A percentile compares a stretch with the other conserved stretches of the same genome.
Evolutionary conservation across 192 early-diverging fungal genomes (phyloP).

Genomic region (Diversispora eburnea): DNA sequence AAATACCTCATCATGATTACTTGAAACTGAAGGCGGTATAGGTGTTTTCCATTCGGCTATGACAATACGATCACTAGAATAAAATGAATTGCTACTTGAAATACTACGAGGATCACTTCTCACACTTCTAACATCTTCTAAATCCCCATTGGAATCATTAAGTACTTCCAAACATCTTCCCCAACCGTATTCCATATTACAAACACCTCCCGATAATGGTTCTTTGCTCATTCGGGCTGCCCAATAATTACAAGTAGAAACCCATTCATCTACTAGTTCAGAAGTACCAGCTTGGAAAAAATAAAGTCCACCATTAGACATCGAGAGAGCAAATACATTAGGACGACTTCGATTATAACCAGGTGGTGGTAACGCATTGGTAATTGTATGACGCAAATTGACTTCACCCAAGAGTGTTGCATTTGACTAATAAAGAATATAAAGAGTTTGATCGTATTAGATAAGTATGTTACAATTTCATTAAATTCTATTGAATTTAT

Average conservation of each 20-base stretch:
- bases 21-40: constrained; percentile 44
- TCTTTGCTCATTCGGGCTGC: constrained; percentile 87
- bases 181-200: constrained; percentile 96
- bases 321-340: constrained; percentile 82
- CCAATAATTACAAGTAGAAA: constrained; percentile 89
- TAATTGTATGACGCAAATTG: constrained; percentile 74
- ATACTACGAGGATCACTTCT: constrained; percentile 28
- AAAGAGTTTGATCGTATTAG: not conserved
- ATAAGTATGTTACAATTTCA: not conserved
- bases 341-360: constrained; percentile 76
- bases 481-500: not conserved
- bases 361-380: constrained; percentile 78
- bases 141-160: constrained; percentile 31
- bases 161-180: constrained; percentile 44
- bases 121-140: constrained; percentile 28
- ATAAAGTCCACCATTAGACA: constrained; percentile 78
- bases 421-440: constrained; percentile 28
- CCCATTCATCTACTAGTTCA: constrained; percentile 79
- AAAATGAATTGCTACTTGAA: constrained; percentile 18
- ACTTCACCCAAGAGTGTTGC: constrained; percentile 44
- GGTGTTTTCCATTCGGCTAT: constrained; percentile 52
- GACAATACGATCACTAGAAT: constrained; percentile 35
- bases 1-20: constrained; percentile 34
- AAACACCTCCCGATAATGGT: constrained; percentile 81
- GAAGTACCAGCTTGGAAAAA: constrained; percentile 80